A percentile compares a stretch with the other conserved stretches of the same genome.
These are phyloP conservation scores for Prunus mongolica DNA, from an alignment of 306 rosid species.

Conservation along the genomic window DNA sequence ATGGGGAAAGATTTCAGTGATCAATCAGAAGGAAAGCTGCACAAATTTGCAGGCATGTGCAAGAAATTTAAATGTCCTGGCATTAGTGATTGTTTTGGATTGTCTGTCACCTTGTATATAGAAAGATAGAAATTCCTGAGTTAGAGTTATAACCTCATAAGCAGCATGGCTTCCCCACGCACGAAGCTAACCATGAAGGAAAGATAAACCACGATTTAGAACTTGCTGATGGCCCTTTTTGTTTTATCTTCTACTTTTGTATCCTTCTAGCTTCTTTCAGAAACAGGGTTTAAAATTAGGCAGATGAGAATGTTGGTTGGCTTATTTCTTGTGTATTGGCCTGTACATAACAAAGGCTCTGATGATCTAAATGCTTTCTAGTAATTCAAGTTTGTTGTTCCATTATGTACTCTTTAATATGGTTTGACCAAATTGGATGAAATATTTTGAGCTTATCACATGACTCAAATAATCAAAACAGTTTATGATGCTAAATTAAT, in stretches of 20 bases:
- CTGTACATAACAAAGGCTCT: not conserved
- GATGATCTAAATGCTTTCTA: not conserved
- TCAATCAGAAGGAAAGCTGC: constrained; percentile 11
- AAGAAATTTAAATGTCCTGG: not conserved
- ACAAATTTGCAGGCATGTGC: constrained; percentile 1
- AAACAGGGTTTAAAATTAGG: not conserved
- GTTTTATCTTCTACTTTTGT: not conserved
- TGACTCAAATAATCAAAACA: no score
- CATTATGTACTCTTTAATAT: not conserved
- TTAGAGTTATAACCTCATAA: not conserved
- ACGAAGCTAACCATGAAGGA: not conserved
- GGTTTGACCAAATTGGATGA: no score
- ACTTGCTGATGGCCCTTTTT: not conserved
- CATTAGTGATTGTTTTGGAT: no score
- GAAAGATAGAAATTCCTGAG: not conserved
- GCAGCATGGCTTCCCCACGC: not conserved
- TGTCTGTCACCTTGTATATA: not conserved
- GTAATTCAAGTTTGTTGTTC: not conserved
- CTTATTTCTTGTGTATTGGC: not conserved
- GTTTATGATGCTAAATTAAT: no score
- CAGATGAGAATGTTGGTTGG: not conserved
- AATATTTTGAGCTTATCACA: no score
- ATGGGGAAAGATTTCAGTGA: constrained; percentile 35
- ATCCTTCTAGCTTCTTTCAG: not conserved
- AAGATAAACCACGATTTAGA: not conserved